Evolutionary conservation across 202 grass and related monocot genomes (phyloP), one percentile per base, ranked within the genome.

Genomic region (Setaria italica): DNA sequence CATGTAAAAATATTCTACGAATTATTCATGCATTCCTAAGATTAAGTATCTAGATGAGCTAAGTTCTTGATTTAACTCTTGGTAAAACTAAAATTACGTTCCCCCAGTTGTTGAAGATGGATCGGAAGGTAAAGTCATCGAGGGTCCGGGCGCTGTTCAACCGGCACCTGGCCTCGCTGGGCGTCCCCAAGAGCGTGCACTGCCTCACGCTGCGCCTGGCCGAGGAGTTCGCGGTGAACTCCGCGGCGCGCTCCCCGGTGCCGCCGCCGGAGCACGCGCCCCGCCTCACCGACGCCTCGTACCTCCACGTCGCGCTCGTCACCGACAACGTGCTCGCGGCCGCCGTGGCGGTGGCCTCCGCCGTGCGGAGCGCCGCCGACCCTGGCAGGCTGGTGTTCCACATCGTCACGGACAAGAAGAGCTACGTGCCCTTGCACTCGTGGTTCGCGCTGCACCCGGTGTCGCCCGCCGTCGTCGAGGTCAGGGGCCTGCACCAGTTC

Each of bases 391-490:
- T 99, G 70, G 94, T 99, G 86, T 91, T 99, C 80, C 97, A 99
- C 85, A 80, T 99, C 73, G 80, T 99, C 77, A 99, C 94, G 21
- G 90, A 99, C 80, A 99, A 91, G 88, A 96, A 94, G 87, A 97
- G 88, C 67, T 97, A 92, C 69, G 85, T 89, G 17, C 79, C 93
- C 30, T 94, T 99, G 92, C 94, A 99, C 78, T 84, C 97, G 54
- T 99, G 97, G 97, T 99, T 99, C 82, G 92, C 94, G 45, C 78
- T 99, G 70, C 88, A 96, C 85, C 88, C 88, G 30, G 68, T 39
- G 7, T 20, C 68, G 76, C 94, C 97, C 8, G 94, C 94, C 0
- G 88, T 89, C 48, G 84, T 96, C 33, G 97, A 99, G 92, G 90
- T 99, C 65, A 94, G 74, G 87, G 91, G 97, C 9, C 89, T 99